Evolutionary conservation across 2,329 filamentous ascomycete genomes (phyloP).

Genomic region (Scedosporium dehoogii): DNA sequence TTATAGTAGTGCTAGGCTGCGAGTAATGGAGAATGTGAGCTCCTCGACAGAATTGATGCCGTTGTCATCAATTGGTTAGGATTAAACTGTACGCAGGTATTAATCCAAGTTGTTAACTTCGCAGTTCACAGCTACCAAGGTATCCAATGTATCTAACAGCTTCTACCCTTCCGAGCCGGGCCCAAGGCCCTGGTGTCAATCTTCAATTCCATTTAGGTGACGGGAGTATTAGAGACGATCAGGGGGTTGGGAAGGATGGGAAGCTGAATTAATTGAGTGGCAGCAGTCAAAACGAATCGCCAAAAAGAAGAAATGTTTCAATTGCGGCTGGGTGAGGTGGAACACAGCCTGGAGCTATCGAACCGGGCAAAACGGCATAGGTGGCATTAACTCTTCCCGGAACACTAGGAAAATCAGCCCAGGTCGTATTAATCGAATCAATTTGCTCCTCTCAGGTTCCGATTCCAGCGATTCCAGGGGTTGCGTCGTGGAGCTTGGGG

Average conservation of each 20-base stretch:
- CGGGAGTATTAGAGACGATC: neutral
- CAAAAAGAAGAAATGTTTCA: neutral
- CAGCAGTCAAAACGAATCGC: neutral
- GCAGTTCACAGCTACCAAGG: too few relatives aligned
- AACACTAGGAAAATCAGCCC: neutral
- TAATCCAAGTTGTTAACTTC: too few relatives aligned
- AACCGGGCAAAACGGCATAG: neutral
- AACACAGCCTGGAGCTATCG: neutral
- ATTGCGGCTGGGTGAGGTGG: neutral
- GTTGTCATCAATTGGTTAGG: too few relatives aligned
- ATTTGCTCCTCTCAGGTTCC: neutral
- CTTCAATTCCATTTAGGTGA: too few relatives aligned
- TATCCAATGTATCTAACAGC: too few relatives aligned
- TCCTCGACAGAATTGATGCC: too few relatives aligned
- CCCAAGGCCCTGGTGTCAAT: too few relatives aligned
- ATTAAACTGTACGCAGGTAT: too few relatives aligned
- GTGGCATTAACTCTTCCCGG: slow-evolving; percentile 4
- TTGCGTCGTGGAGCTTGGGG: neutral
- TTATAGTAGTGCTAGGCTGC: too few relatives aligned
- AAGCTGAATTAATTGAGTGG: neutral
- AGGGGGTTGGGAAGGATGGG: neutral
- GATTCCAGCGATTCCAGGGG: neutral
- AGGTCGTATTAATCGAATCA: neutral
- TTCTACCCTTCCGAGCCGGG: too few relatives aligned
- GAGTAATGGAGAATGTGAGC: too few relatives aligned